phyloP scores from a whole-genome alignment of 208 protist genomes.

The Giardia duodenalis region DNA sequence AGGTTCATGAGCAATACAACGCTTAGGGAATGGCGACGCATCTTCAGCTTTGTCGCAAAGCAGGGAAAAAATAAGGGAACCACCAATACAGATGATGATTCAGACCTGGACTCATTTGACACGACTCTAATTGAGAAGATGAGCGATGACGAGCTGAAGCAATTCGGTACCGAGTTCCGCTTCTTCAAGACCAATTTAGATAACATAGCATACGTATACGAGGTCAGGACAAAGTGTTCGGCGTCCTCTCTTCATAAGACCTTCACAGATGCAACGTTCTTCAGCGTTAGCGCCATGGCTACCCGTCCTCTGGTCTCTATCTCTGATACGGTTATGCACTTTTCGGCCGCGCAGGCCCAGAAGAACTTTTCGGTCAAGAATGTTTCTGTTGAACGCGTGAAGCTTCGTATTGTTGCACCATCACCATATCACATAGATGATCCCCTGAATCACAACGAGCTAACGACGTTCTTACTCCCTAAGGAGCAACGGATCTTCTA shows the following conservation, averaged over 20 bases:
- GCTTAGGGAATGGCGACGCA: neutral
- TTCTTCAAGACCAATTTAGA: neutral
- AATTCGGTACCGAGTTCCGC: neutral
- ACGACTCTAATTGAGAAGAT: neutral
- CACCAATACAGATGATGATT: neutral
- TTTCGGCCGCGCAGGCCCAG: neutral
- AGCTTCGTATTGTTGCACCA: neutral
- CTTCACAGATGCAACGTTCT: neutral
- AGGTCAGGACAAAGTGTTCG: neutral
- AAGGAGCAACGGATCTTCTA: constrained; percentile 8
- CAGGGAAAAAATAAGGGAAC: no score
- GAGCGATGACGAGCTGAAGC: neutral
- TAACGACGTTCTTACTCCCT: neutral
- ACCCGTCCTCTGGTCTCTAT: neutral
- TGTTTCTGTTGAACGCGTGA: neutral
- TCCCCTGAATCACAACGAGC: neutral
- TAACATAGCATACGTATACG: neutral
- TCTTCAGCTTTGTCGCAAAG: neutral
- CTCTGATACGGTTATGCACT: neutral
- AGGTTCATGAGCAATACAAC: neutral
- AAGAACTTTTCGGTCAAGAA: neutral
- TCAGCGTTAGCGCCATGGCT: neutral
- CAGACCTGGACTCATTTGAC: neutral
- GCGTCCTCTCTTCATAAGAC: neutral
- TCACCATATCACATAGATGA: neutral